Base-by-base conservation (phyloP, 2,329 filamentous ascomycete species). In the Cladosporium cucumerinum region DNA sequence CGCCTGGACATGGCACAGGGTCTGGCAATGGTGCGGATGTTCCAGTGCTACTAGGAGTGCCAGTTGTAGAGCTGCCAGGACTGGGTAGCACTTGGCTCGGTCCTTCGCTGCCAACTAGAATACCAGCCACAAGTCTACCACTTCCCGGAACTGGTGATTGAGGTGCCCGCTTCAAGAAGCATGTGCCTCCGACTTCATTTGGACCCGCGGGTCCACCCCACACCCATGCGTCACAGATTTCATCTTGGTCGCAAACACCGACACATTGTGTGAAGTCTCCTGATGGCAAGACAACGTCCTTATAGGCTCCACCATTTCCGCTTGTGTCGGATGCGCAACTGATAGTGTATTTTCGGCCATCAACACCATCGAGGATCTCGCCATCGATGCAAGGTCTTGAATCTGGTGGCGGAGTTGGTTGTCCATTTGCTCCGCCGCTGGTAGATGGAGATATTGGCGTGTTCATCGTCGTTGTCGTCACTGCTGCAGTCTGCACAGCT, bases 91-190 rank as follows among this genome's bases (percentile, higher is more conserved):
- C n/a, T 21, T 21, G 39, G 39, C 39, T 46, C 3, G 39, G 23
- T 5, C 14, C 23, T 28, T 34, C 48, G 28, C 54, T 61, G 39
- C 25, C 46, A 10, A 36, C 39, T n/a, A 57, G 10, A 23, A 66
- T 66, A 14, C 65, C 65, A 6, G 54, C 65, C 8, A 66, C 62
- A 16, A 51, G 28, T 18, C 46, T 58, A 11, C 23, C 16, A 12
- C 10, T 1, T 14, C 62, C 65, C 2, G 62, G 34, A 21, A 59
- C 32, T 3, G 58, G 28, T 11, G 43, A 30, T 48, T 65, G 65
- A n/a, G 65, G 63, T 3, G 59, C 32, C 14, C 43, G 51, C 25
- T 67, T 67, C 6, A 67, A 21, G 46, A 26, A 67, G 39, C 65
- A 67, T 21, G 46, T 49, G n/a, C 65, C 61, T 39, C 26, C 51